Percentiles rank a stretch among this genome's conserved stretches.
Evolutionary conservation across 2,329 filamentous ascomycete genomes (phyloP).

Genomic region (Endoconidiophora laricicola): DNA sequence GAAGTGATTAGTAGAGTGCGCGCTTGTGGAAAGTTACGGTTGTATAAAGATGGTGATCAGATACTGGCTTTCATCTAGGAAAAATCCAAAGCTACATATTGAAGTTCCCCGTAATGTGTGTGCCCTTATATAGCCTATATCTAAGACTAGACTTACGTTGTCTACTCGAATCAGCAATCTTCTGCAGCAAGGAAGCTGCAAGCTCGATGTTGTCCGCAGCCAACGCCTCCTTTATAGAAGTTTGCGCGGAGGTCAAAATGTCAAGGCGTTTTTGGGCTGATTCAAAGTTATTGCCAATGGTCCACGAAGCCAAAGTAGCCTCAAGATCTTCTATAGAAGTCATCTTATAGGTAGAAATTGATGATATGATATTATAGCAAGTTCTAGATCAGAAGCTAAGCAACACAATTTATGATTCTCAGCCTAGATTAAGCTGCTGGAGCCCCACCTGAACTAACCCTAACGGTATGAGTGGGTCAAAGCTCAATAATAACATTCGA

Average conservation of each 20-base stretch:
- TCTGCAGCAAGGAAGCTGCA: slow-evolving; percentile 5
- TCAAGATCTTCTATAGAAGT: neutral
- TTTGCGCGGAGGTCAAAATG: neutral
- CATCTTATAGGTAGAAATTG: neutral
- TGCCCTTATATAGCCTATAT: no score
- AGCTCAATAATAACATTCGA: no score
- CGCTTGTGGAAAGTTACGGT: neutral
- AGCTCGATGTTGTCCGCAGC: neutral
- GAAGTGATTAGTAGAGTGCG: neutral
- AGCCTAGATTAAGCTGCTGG: no score
- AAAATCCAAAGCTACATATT: neutral
- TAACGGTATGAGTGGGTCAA: no score
- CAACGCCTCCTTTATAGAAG: slow-evolving; percentile 3
- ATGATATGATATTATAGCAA: neutral
- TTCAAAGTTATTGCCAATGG: slow-evolving; percentile 4
- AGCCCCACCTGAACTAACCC: no score
- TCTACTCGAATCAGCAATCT: slow-evolving; percentile 10
- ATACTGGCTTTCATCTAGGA: neutral
- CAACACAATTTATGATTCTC: no score
- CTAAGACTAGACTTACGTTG: slow-evolving; percentile 4
- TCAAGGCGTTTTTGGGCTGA: slow-evolving; percentile 5
- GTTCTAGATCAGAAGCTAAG: neutral
- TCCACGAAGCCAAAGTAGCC: slow-evolving; percentile 4
- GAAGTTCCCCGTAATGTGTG: no score
- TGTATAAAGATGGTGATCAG: neutral